phyloP scores from a whole-genome alignment of 192 early-diverging fungal species.

The Gonapodya sp. region DNA sequence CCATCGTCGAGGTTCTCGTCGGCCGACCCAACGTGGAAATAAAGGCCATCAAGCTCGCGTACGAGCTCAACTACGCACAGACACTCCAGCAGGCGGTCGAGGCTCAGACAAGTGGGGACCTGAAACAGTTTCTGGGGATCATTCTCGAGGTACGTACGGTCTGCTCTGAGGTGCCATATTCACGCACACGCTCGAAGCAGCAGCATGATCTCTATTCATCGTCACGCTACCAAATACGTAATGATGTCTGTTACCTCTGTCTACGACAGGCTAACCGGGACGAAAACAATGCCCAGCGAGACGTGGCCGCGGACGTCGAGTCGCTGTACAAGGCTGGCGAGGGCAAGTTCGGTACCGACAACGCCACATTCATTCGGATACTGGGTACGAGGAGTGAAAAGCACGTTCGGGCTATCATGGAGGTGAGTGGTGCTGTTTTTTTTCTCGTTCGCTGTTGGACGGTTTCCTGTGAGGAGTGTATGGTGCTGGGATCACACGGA shows the following conservation, averaged over 20 bases:
- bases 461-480: too few relatives aligned
- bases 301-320: slow-evolving; percentile 29
- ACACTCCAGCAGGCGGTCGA: slow-evolving; percentile 20
- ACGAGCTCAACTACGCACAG: slow-evolving; percentile 18
- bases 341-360: slow-evolving; percentile 34
- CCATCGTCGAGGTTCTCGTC: slow-evolving; percentile 33
- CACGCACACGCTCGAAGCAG: background rate
- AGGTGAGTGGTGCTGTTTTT: background rate
- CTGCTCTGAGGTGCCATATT: slow-evolving; percentile 16
- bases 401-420: slow-evolving; percentile 22
- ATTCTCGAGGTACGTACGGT: background rate
- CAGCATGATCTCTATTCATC: background rate
- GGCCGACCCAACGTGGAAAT: slow-evolving; percentile 40
- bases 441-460: background rate
- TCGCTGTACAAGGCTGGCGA: slow-evolving; percentile 35
- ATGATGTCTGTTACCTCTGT: background rate
- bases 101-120: slow-evolving; percentile 25
- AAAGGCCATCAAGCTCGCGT: slow-evolving; percentile 26
- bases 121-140: slow-evolving; percentile 20
- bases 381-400: slow-evolving; percentile 17
- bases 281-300: slow-evolving; percentile 13
- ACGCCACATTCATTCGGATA: slow-evolving; percentile 28
- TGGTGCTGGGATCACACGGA: too few relatives aligned
- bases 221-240: background rate
- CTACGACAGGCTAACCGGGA: slow-evolving; percentile 17